These are phyloP conservation scores for Leccinum variabile DNA, from an alignment of 1,284 basidiomycete genomes.

Conservation along the genomic window DNA sequence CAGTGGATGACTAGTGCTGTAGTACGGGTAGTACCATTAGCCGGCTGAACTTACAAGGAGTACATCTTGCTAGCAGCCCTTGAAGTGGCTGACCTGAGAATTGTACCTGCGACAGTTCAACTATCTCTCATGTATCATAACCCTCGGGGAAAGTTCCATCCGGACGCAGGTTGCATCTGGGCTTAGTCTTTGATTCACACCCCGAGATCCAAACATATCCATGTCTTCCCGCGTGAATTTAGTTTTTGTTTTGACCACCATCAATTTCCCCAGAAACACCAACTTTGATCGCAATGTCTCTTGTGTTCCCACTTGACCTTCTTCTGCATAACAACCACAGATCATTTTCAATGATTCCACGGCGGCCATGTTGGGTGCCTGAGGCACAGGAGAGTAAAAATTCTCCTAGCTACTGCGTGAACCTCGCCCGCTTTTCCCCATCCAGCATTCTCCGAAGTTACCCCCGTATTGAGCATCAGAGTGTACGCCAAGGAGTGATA, in stretches of 20 bases:
- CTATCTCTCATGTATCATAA: too few relatives aligned
- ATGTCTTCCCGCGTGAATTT: neutral
- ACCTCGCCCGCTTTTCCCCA: neutral
- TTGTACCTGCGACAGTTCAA: neutral
- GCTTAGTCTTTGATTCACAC: neutral
- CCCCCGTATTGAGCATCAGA: neutral
- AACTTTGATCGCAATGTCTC: neutral
- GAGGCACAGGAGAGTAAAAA: neutral
- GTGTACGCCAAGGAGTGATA: neutral
- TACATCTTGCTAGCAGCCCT: too few relatives aligned
- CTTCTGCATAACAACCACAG: neutral
- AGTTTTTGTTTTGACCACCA: neutral
- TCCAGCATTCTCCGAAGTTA: neutral
- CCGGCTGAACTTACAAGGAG: too few relatives aligned
- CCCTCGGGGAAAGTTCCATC: neutral
- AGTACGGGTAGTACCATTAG: too few relatives aligned
- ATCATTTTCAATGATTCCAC: neutral
- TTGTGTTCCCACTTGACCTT: neutral
- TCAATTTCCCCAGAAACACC: neutral
- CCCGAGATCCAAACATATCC: neutral
- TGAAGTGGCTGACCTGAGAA: neutral
- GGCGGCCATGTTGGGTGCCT: neutral
- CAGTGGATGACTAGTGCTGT: too few relatives aligned
- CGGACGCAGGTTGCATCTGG: neutral
- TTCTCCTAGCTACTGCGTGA: neutral